Evolutionary conservation across 441 rosid species (phyloP), one percentile per base, ranked within the genome.

Genomic region (Rhodomyrtus psidioides): DNA sequence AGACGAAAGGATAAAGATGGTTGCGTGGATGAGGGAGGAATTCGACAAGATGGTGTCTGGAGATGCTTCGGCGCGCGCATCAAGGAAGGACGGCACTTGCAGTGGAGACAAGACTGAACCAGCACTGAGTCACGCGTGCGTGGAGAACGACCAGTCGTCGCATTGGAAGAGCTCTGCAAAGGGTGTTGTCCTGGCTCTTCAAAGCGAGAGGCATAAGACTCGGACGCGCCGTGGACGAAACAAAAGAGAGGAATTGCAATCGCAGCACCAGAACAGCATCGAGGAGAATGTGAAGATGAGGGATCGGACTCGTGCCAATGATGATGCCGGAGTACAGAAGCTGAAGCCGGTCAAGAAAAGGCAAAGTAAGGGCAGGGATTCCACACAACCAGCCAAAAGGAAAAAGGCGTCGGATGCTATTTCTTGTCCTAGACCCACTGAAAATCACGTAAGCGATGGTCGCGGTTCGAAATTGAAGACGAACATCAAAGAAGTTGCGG

Each of bases 21-120:
- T 88, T 42, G 85, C 87, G 55, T 91, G 94, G 94, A 91, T 93
- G 96, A 89, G 87, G 89, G 92, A 91, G 42, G 96, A 95, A 87
- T 86, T 93, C 85, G 86, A 87, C 84, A 91, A 92, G 83, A 53
- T 91, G 89, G 90, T 53, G 42, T 90, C 88, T 15, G 90, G 88
- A 79, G 92, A 88, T 75, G 27, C 51, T 81, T 89, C 82, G 76
- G 83, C 83, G 3, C 84, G 51, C 65, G 39, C 83, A 13, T 82
- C 57, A 13, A 90, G 84, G 85, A 88, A 87, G 42, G 89, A 87
- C 42, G 62, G 70, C 51, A 74, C 82, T 81, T 58, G 57, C 21
- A 44, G 23, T 19, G 83, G 82, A 15, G 85, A 89, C 84, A 90
- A 89, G 85, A 83, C 82, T 82, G 7, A 70, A 70, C 79, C n/a